Base-by-base conservation (phyloP, 768 basidiomycete genomes). In the Sutorius australiensis region DNA sequence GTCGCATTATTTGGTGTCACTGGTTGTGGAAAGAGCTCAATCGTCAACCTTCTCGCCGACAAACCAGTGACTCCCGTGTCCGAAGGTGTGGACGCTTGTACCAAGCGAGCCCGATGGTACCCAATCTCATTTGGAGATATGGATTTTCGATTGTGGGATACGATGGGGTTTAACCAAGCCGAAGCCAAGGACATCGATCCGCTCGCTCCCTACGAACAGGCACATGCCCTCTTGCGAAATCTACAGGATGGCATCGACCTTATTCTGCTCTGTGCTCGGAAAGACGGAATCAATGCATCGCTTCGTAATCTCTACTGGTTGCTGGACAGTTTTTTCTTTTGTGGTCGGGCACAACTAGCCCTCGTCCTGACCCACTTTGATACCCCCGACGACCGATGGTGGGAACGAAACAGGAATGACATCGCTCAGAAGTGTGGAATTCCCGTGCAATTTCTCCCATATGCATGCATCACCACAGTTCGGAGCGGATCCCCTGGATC, bases 281-380 rank as follows among this genome's bases (percentile, higher is more conserved):
- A 62, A 19, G 72, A 73, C 3, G 61, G 69, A n/a, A 66, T 75
- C 63, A 73, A 60, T 27, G 69, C 68, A 9, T 60, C 68, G 4
- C 60, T 68, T 17, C 58, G 65, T 21, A 66, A 63, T 39, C 75
- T 77, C 48, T 77, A 73, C 59, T 63, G 61, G 54, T 46, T 77
- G 9, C 64, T 77, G 57, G 54, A 65, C 31, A 64, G 72, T 31
- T 66, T 77, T 40, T 69, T 78, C 46, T 77, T 75, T 46, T 59
- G 58, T 12, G 56, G 62, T 19, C 50, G 60, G 11, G 76, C 73
- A 1, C 73, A 69, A 6, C 67, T 73, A 37, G 65, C 71, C 7
- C 55, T 77, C 17, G 65, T 72, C 42, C 57, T 77, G 31, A 77
- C 75, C 12, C 69, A 74, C 31, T 67, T 76, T 14, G 77, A 61